Percentiles rank a stretch among this genome's conserved stretches.
These are phyloP conservation scores for Cryptosporidium bovis DNA, from an alignment of 169 alveolate species.

Conservation along the genomic window DNA sequence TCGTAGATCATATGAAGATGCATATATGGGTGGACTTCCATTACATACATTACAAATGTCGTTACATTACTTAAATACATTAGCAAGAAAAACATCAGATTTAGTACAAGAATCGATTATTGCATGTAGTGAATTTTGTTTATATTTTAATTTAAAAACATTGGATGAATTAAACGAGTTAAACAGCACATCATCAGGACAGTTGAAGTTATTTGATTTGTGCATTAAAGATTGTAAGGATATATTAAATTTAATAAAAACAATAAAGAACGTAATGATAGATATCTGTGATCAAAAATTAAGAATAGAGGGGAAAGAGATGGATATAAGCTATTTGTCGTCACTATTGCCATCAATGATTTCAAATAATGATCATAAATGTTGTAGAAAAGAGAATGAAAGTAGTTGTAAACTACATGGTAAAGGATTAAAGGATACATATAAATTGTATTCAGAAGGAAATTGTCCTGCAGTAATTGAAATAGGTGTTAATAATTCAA, in stretches of 20 bases:
- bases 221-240: slow-evolving; percentile 46
- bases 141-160: slow-evolving; percentile 35
- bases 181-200: slow-evolving; percentile 38
- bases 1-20: slow-evolving; percentile 69
- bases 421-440: slow-evolving; percentile 51
- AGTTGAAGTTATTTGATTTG: slow-evolving; percentile 36
- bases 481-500: neutral
- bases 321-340: slow-evolving; percentile 49
- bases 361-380: slow-evolving; percentile 39
- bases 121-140: slow-evolving; percentile 60
- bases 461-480: slow-evolving; percentile 34
- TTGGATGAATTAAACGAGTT: slow-evolving; percentile 31
- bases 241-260: slow-evolving; percentile 35
- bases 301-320: slow-evolving; percentile 64
- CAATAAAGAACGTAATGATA: slow-evolving; percentile 28
- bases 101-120: slow-evolving; percentile 52
- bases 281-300: slow-evolving; percentile 45
- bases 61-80: slow-evolving; percentile 35
- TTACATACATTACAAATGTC: slow-evolving; percentile 64
- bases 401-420: slow-evolving; percentile 58
- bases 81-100: slow-evolving; percentile 59
- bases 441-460: slow-evolving; percentile 61
- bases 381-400: slow-evolving; percentile 34
- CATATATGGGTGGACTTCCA: slow-evolving; percentile 70
- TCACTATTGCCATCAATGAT: slow-evolving; percentile 9